Evolutionary conservation across 2,329 filamentous ascomycete genomes (phyloP), one percentile per base, ranked within the genome.

Genomic region (Colletotrichum sojae): DNA sequence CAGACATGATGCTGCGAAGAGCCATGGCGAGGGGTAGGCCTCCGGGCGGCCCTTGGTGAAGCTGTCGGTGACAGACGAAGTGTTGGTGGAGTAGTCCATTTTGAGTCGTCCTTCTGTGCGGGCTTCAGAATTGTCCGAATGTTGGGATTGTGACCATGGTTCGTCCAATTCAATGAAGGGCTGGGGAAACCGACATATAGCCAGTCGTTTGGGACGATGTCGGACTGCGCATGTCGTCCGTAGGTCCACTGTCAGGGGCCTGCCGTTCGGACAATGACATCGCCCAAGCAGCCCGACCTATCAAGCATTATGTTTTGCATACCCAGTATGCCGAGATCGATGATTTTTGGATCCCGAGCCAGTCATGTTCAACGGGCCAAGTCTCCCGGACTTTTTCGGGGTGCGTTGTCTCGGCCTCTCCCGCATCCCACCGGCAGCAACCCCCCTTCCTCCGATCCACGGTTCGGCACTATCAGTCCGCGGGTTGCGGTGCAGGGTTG

Each of bases 211-310:
- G 20, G 55, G 9, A 13, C 18, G 15, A 6, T 10, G 55, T 25
- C 55, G 55, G 55, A 57, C 55, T 27, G 27, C 31, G 20, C 22
- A 27, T 16, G 55, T 57, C n/a, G 55, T 57, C 55, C 55, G 55
- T 46, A 1, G 40, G 16, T 22, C 56, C 43, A 27, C 22, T 25
- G 13, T 25, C 22, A 40, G 20, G 25, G 25, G 15, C 6, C 22
- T 31, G 6, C 4, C 36, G n/a, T 49, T 49, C 25, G 43, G 56
- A 22, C 56, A 40, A 49, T 36, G 12, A n/a, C 6, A n/a, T 15
- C 6, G 22, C 25, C 48, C 20, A 59, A 48, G 22, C 27, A 27
- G 5, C 18, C 18, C 5, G 16, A 2, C 18, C 2, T 36, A 36
- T 36, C 31, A 36, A 36, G 31, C 31, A 36, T 10, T 36, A 10